A percentile compares a stretch with the other conserved stretches of the same genome.
phyloP scores from a whole-genome alignment of 2,329 filamentous ascomycete species.

The Sclerotinia nivalis region DNA sequence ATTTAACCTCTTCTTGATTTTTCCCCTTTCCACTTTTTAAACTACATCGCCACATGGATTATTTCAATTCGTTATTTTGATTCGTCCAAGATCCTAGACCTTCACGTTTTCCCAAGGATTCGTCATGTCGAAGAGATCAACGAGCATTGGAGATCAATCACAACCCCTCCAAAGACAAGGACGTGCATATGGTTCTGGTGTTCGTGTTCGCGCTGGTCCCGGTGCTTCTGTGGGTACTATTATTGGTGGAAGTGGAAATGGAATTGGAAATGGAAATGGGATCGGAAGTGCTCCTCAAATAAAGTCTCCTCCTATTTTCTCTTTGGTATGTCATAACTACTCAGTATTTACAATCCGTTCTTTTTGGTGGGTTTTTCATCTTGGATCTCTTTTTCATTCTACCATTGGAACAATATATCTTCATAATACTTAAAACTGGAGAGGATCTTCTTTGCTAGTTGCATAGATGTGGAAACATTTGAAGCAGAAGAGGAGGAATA shows the following conservation, averaged over 20 bases:
- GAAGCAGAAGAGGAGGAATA: slow-evolving; percentile 12
- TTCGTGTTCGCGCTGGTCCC: neutral
- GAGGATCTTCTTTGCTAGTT: slow-evolving; percentile 4
- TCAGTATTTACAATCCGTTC: neutral
- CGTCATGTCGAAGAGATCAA: slow-evolving; percentile 10
- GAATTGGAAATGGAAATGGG: neutral
- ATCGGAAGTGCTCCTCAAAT: neutral
- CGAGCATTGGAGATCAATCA: neutral
- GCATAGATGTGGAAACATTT: slow-evolving; percentile 16
- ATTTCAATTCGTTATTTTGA: neutral
- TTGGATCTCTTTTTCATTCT: neutral
- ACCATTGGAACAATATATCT: neutral
- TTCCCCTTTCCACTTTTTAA: neutral
- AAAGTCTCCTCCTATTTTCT: slow-evolving; percentile 20
- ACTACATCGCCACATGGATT: slow-evolving; percentile 10
- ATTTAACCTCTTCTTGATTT: neutral
- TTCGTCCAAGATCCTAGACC: neutral
- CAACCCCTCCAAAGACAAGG: slow-evolving; percentile 12
- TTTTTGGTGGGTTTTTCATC: neutral
- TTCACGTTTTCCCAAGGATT: neutral
- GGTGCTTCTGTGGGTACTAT: neutral
- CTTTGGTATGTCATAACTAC: slow-evolving; percentile 21
- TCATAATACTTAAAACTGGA: neutral
- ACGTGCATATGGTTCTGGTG: slow-evolving; percentile 1
- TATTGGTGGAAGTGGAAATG: neutral